Evolutionary conservation across 345 rosid species (phyloP), one percentile per base, ranked within the genome.

Genomic region (Populus nigra): DNA sequence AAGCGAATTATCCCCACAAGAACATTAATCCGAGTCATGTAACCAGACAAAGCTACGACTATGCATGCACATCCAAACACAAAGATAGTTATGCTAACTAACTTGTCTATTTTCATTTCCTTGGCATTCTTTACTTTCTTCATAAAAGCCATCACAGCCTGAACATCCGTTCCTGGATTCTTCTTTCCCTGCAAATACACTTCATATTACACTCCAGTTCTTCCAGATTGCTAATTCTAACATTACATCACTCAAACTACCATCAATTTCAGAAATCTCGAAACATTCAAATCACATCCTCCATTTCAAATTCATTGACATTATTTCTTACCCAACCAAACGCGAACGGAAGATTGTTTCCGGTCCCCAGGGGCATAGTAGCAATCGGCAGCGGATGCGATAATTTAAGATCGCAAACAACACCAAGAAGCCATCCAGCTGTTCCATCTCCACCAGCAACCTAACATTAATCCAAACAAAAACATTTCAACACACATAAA

Each of bases 371-470:
- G n/a, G 99, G 99, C 18, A 91, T 91, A 0, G 98, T 93, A 20
- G 98, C 99, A 75, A 96, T 83, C 22, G 99, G 94, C 12, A 98
- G 99, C 10, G 99, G 90, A 82, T 89, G 92, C 59, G 93, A 84
- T 65, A 95, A 83, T 83, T 88, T 93, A 67, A 95, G 96, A 78
- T 93, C 98, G 75, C 91, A 89, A 47, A 95, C 94, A 82, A 93
- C 98, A 74, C 97, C 98, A 76, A 95, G 94, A 79, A 93, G 93
- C 99, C 99, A 95, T 7, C 97, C 93, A 74, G 98, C 99, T 4
- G 99, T 96, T 71, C 99, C 99, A 86, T 96, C 99, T 22, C 99
- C 98, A 81, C 99, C 98, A 71, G 97, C 97, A 83, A 92, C 98
- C 99, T 93, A 80, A 77, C 62, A 59, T 22, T 7, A 66, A 15